Evolutionary conservation across 139 green algal genomes (phyloP).

Genomic region (Chlorella sorokiniana): DNA sequence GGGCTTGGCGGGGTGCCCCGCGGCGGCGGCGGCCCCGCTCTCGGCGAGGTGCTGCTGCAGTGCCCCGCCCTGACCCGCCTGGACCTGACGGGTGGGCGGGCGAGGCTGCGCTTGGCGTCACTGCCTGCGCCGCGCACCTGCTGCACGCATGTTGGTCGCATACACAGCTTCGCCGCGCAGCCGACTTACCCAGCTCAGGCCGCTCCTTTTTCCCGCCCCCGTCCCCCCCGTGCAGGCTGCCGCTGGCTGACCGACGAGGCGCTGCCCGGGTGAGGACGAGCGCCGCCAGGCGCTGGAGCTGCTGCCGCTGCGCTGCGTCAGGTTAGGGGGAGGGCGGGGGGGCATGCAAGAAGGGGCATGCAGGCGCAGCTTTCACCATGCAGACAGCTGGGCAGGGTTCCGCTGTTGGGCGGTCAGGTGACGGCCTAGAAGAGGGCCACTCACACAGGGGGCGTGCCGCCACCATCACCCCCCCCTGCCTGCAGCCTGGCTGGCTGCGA

Average conservation of each 20-base stretch:
- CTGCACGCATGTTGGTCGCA: too few relatives aligned
- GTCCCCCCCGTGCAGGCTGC: neutral
- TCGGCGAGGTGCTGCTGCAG: constrained; percentile 7
- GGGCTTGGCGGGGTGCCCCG: constrained; percentile 9
- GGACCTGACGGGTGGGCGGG: neutral
- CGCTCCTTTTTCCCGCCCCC: neutral
- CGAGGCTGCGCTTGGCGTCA: neutral
- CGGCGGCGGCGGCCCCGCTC: neutral
- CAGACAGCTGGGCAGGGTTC: neutral
- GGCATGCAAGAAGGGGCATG: too few relatives aligned
- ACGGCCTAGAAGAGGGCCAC: neutral
- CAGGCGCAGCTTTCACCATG: too few relatives aligned
- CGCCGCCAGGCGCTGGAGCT: neutral
- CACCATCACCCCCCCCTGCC: neutral
- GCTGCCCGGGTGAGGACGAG: neutral
- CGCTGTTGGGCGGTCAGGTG: neutral
- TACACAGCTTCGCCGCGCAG: too few relatives aligned
- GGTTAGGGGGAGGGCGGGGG: neutral
- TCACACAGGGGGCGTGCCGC: neutral
- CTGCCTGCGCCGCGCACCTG: too few relatives aligned
- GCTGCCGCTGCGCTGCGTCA: constrained; percentile 8
- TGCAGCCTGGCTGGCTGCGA: constrained; percentile 19
- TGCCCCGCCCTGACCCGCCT: constrained; percentile 1
- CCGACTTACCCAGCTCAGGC: too few relatives aligned
- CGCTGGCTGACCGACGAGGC: neutral